Conservation (phyloP, 2,329 filamentous ascomycete species). For the Bipolaris bicolor region DNA sequence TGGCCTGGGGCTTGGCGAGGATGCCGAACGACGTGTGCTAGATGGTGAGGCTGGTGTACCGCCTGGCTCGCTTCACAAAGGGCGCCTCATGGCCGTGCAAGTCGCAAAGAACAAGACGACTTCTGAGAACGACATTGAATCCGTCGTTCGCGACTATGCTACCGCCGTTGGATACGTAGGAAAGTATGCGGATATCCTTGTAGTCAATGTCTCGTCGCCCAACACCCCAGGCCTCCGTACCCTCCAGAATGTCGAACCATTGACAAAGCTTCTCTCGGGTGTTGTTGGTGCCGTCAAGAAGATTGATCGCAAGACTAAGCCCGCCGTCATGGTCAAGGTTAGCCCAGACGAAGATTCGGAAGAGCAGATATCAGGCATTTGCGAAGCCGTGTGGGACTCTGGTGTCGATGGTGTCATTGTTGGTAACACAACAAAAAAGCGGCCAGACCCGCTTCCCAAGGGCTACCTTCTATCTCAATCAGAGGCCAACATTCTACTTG, state of each 20-base stretch:
- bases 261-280: constrained; percentile 79
- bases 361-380: constrained; percentile 84
- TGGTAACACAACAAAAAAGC: constrained; percentile 91
- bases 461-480: constrained; percentile 68
- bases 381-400: constrained; percentile 64
- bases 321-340: constrained; percentile 95
- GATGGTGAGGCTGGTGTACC: constrained; percentile 78
- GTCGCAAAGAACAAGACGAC: constrained; percentile 97
- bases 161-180: constrained; percentile 84
- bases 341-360: constrained; percentile 92
- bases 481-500: constrained; percentile 72
- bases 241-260: constrained; percentile 81
- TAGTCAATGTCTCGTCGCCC: constrained; percentile 96
- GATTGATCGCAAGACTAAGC: constrained; percentile 72
- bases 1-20: constrained; percentile 68
- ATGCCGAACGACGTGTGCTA: constrained; percentile 73
- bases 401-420: constrained; percentile 96
- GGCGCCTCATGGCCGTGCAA: constrained; percentile 85
- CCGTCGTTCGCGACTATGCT: constrained; percentile 81
- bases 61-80: constrained; percentile 77
- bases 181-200: constrained; percentile 91
- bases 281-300: constrained; percentile 79
- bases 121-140: constrained; percentile 80
- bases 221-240: constrained; percentile 92
- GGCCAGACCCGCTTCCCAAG: constrained; percentile 71